Conservation (phyloP, 495 filamentous ascomycete species). For the Hypomontagnella submonticulosa region DNA sequence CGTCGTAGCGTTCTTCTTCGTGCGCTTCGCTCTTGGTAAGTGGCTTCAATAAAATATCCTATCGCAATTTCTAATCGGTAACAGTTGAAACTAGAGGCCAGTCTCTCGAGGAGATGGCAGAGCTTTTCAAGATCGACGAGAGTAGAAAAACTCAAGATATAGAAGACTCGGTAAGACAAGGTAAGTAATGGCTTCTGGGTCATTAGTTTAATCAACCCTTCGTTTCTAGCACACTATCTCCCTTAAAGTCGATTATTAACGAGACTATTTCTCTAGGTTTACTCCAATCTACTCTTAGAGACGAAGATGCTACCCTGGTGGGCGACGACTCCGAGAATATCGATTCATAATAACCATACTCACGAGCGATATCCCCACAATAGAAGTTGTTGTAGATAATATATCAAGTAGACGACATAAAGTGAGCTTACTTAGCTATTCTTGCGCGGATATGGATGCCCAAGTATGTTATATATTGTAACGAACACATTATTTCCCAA, state of each 20-base stretch:
- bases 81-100: slow-evolving; percentile 33
- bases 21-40: slow-evolving; percentile 42
- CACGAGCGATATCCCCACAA: not conserved
- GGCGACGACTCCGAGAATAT: slow-evolving; percentile 18
- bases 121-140: slow-evolving; percentile 29
- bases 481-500: too few species aligned
- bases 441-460: too few species aligned
- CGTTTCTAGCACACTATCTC: not conserved
- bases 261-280: slow-evolving; percentile 10
- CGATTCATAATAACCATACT: not conserved
- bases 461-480: too few species aligned
- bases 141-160: slow-evolving; percentile 15
- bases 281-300: slow-evolving; percentile 24
- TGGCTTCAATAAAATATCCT: not conserved
- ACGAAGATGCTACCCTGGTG: slow-evolving; percentile 28
- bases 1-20: slow-evolving; percentile 44
- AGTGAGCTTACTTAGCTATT: too few species aligned
- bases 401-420: too few species aligned
- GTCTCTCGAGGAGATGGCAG: slow-evolving; percentile 35
- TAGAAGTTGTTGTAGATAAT: too few species aligned
- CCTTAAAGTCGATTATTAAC: slow-evolving; percentile 9
- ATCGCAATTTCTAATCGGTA: slow-evolving; percentile 11
- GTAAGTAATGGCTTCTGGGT: slow-evolving; percentile 7
- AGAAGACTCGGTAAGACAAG: slow-evolving; percentile 26
- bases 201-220: not conserved